Evolutionary conservation across 2,329 filamentous ascomycete genomes (phyloP), one percentile per base, ranked within the genome.

Genomic region (Beauveria scarabaeidicola): DNA sequence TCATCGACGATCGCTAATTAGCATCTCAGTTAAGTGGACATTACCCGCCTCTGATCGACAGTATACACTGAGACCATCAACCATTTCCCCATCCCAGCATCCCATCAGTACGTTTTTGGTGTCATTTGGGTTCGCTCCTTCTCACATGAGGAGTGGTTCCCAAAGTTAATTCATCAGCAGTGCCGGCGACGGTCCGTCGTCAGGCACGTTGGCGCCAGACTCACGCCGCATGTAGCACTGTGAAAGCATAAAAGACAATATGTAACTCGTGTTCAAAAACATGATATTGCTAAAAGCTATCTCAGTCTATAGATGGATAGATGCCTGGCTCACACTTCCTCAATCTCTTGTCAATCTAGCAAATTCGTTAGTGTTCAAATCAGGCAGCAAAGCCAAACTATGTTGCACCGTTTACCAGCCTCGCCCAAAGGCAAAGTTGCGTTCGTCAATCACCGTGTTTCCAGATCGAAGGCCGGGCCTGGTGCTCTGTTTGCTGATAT

Each of bases 381-480:
- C 50, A 48, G 38, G 29, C 41, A 53, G 41, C 40, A 38, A 25
- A 47, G 40, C 50, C 23, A 53, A 32, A 25, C 38, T 8, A 52
- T 53, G 32, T 19, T 53, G 32, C 38, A 21, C 29, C 21, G 10
- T 47, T 47, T 46, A 53, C 25, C 52, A 36, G 44, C 50, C 17
- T 62, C 61, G 50, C 25, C 36, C 60, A 44, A 67, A 60, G n/a
- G 62, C 62, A 64, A 74, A 74, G 63, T 69, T 74, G 36, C 73
- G 68, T 48, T 74, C 71, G 52, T 75, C 73, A 62, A 75, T 69
- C 11, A 71, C 73, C 13, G 74, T 76, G 61, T 73, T 69, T 1
- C 74, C 74, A 13, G 72, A 72, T 52, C 66, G 68, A 52, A 75
- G 63, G 13, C 68, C 64, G 1, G 72, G 69, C 55, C 66, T 68